Evolutionary conservation across 2,329 filamentous ascomycete species (phyloP).

Genomic region (Lachnellula occidentalis): DNA sequence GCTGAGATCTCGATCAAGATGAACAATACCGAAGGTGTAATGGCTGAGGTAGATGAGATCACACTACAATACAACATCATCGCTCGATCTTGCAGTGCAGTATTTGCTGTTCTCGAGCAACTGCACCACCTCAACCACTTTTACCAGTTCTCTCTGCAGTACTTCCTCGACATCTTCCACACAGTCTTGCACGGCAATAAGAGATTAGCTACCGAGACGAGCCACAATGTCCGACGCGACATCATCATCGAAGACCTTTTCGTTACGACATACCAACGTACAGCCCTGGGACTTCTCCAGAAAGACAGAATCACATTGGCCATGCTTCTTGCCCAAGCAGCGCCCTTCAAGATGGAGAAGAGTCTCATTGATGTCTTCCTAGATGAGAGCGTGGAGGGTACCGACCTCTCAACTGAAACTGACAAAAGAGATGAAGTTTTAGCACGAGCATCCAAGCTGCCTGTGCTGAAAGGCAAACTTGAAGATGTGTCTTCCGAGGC

Average conservation of each 20-base stretch:
- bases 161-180: constrained; percentile 97
- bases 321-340: constrained; percentile 89
- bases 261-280: constrained; percentile 84
- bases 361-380: constrained; percentile 79
- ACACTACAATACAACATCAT: constrained; percentile 92
- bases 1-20: constrained; percentile 96
- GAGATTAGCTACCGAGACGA: constrained; percentile 61
- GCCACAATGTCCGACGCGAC: constrained; percentile 76
- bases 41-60: constrained; percentile 95
- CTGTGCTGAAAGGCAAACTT: constrained; percentile 67
- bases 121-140: constrained; percentile 98
- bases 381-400: constrained; percentile 68
- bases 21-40: constrained; percentile 92
- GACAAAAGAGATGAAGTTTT: constrained; percentile 64
- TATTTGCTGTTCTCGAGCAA: constrained; percentile 95
- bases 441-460: constrained; percentile 60
- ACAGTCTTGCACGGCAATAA: constrained; percentile 79
- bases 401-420: constrained; percentile 68
- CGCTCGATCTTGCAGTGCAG: constrained; percentile 90
- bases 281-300: constrained; percentile 86
- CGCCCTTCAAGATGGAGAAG: constrained; percentile 96
- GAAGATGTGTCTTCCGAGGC: constrained; percentile 53
- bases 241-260: constrained; percentile 91
- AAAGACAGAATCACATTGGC: constrained; percentile 92
- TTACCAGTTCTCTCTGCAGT: constrained; percentile 98